A percentile compares a stretch with the other conserved stretches of the same genome.
Conservation (phyloP, 1,284 basidiomycete species). For the Rhodotorula sp. region DNA sequence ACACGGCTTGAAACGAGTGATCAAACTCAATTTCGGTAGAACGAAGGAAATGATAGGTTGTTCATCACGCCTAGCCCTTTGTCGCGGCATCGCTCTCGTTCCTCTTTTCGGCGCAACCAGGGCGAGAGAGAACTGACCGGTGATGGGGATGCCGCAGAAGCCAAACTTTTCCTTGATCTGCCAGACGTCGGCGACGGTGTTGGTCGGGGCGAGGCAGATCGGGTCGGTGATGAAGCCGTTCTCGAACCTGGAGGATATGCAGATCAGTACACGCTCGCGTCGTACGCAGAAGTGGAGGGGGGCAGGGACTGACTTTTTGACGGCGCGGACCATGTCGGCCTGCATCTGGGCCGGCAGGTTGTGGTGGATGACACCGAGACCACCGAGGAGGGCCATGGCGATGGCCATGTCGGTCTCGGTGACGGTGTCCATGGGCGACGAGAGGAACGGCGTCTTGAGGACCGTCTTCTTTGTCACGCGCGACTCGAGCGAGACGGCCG, state of each 20-base stretch:
- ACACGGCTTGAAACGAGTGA: slow-evolving; percentile 42
- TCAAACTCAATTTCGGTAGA: slow-evolving; percentile 46
- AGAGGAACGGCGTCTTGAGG: slow-evolving; percentile 94
- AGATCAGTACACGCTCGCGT: not conserved
- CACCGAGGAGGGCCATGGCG: slow-evolving; percentile 87
- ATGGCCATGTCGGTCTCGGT: slow-evolving; percentile 98
- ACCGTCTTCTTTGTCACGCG: slow-evolving; percentile 77
- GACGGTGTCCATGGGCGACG: slow-evolving; percentile 99
- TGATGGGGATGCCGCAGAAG: slow-evolving; percentile 97
- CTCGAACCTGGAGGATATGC: slow-evolving; percentile 60
- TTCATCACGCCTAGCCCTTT: slow-evolving; percentile 27
- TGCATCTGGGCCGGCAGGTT: slow-evolving; percentile 86
- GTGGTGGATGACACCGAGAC: slow-evolving; percentile 98
- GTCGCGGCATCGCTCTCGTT: not conserved
- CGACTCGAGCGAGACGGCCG: slow-evolving; percentile 77
- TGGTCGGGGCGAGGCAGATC: slow-evolving; percentile 73
- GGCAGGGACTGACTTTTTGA: slow-evolving; percentile 68
- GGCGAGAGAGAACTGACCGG: slow-evolving; percentile 61
- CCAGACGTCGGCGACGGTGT: slow-evolving; percentile 83
- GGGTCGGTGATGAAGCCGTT: slow-evolving; percentile 99
- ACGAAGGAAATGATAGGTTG: slow-evolving; percentile 46
- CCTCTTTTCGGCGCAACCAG: not conserved
- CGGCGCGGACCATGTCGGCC: slow-evolving; percentile 93
- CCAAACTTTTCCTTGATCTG: slow-evolving; percentile 90
- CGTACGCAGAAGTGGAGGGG: not conserved